Evolutionary conservation across 495 filamentous ascomycete genomes (phyloP), one percentile per base, ranked within the genome.

Genomic region (Baudoinia panamericana): DNA sequence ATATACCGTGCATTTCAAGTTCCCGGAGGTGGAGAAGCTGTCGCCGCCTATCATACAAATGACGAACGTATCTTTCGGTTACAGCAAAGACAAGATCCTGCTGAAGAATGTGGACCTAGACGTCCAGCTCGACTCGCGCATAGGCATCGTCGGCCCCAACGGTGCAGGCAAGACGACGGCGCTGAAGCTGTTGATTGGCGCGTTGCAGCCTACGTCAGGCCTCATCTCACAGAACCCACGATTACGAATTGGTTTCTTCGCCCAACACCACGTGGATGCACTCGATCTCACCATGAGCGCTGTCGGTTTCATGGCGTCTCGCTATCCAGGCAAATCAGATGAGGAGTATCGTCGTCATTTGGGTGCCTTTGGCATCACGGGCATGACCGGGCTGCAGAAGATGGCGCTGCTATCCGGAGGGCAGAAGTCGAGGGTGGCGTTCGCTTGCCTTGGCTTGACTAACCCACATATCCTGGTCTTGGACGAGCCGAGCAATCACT

Each of bases 41-140:
- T 93, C 87, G 16, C 85, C 92, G 3, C 90, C 92, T 4, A 99
- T 99, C 60, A 82, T 99, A 30, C 90, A 99, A 56, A 99, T 99
- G 90, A 76, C 73, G 3, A 75, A 75, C 27, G 88, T 99, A 48
- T 75, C 76, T 6, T 99, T 99, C 57, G 87, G 87, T 24, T 99
- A 99, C 64, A 73, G 68, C 6, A 63, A 66, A 34, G 84, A 88
- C 50, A 86, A 78, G 8, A 76, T 77, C 5, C 74, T 99, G 20
- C 75, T 99, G 17, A 70, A 60, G 36, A 75, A 92, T 56, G 80
- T 96, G 37, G 90, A 99, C 51, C 70, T 99, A 9, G 86, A 94
- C 60, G 90, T 99, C 10, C 90, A 97, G 56, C 80, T 99, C 15
- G 92, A 99, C 57, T 96, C 90, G 2, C 81, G 90, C 26, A 96